A percentile compares a stretch with the other conserved stretches of the same genome.
phyloP scores from a whole-genome alignment of 768 basidiomycete species.

The Macrolepiota albuminosa region DNA sequence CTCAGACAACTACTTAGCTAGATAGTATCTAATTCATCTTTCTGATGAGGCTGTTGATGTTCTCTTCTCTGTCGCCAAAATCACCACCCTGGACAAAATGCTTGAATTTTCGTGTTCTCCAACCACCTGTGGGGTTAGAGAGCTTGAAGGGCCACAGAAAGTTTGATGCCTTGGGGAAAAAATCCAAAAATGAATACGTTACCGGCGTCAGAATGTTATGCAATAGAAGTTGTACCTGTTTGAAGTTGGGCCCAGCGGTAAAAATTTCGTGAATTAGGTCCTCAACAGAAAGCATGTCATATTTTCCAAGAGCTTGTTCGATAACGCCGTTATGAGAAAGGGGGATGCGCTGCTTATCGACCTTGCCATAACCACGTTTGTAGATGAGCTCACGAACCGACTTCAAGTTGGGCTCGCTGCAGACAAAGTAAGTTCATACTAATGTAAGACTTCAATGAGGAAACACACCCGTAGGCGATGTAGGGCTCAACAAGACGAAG shows the following conservation, averaged over 20 bases:
- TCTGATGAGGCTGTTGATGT: constrained; percentile 97
- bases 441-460: not conserved
- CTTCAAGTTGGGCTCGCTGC: constrained; percentile 93
- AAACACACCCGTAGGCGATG: constrained; percentile 85
- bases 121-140: constrained; percentile 97
- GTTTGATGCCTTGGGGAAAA: constrained; percentile 62
- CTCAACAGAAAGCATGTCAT: constrained; percentile 94
- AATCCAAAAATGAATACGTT: constrained; percentile 7
- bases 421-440: not conserved
- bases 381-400: constrained; percentile 96
- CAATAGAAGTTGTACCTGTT: constrained; percentile 61
- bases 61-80: constrained; percentile 93
- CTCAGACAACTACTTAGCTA: constrained; percentile 6
- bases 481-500: constrained; percentile 96
- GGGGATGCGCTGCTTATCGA: constrained; percentile 96
- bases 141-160: constrained; percentile 99
- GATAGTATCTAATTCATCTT: constrained; percentile 72
- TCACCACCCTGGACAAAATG: constrained; percentile 95
- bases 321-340: constrained; percentile 92
- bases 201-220: not conserved
- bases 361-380: constrained; percentile 99
- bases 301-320: constrained; percentile 85
- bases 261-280: constrained; percentile 97
- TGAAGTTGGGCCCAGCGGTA: constrained; percentile 97
- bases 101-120: constrained; percentile 97